Evolutionary conservation across 2,329 filamentous ascomycete genomes (phyloP).

Genomic region (Epichloe sibirici): DNA sequence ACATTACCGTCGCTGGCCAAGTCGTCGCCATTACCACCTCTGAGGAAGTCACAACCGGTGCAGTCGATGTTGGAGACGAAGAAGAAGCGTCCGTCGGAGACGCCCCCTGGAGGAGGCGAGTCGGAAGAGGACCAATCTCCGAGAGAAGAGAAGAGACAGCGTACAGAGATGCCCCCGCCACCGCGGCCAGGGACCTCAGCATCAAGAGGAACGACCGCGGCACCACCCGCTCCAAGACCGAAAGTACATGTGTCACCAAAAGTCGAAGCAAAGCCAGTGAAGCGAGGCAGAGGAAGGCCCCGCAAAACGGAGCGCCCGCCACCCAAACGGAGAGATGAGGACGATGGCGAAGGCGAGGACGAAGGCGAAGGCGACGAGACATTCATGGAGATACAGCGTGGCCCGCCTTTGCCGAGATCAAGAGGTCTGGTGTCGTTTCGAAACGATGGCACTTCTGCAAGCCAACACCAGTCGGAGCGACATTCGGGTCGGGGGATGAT

Average conservation of each 20-base stretch:
- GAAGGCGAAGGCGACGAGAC: slow-evolving; percentile 27
- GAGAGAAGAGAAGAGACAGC: slow-evolving; percentile 16
- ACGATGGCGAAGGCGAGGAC: slow-evolving; percentile 25
- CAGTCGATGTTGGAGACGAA: neutral
- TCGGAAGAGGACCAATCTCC: slow-evolving; percentile 12
- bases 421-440: slow-evolving; percentile 42
- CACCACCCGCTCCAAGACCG: neutral
- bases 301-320: slow-evolving; percentile 9
- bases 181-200: slow-evolving; percentile 14
- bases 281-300: slow-evolving; percentile 5
- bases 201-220: slow-evolving; percentile 10
- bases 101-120: slow-evolving; percentile 8
- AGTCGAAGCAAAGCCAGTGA: neutral
- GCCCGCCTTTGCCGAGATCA: slow-evolving; percentile 42
- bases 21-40: neutral
- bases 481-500: slow-evolving; percentile 67
- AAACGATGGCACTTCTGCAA: slow-evolving; percentile 36
- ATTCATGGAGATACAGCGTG: slow-evolving; percentile 36
- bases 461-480: slow-evolving; percentile 62
- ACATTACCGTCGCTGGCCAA: neutral
- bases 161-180: slow-evolving; percentile 14
- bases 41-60: neutral
- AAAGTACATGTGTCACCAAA: neutral
- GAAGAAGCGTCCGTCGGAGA: slow-evolving; percentile 1
- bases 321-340: slow-evolving; percentile 19